A percentile compares a stretch with the other conserved stretches of the same genome.
phyloP scores from a whole-genome alignment of 495 filamentous ascomycete genomes.

The Hyaloscypha hepaticicola region DNA sequence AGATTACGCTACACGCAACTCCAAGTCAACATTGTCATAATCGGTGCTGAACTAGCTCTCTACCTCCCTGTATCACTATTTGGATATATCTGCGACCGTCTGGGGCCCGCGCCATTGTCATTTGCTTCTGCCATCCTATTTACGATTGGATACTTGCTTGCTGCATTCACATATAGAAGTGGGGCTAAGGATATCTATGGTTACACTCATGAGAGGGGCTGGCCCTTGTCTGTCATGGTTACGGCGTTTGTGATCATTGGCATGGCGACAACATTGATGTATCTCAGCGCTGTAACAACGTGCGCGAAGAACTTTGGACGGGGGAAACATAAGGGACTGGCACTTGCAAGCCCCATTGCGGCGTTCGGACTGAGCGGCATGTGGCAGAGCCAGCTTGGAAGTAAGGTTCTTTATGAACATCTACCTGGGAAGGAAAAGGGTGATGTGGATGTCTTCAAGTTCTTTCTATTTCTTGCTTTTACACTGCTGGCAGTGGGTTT shows the following conservation, averaged over 20 bases:
- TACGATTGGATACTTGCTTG: constrained; percentile 77
- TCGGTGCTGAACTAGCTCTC: constrained; percentile 78
- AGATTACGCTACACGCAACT: constrained; percentile 83
- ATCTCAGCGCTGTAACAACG: constrained; percentile 82
- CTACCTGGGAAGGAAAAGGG: constrained; percentile 60
- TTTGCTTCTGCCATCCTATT: constrained; percentile 71
- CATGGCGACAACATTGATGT: constrained; percentile 81
- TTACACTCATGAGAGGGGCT: constrained; percentile 47
- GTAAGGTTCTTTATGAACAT: constrained; percentile 68
- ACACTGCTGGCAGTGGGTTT: constrained; percentile 67
- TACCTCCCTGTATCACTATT: constrained; percentile 88
- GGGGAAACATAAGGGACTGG: constrained; percentile 82
- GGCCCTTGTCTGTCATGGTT: constrained; percentile 81
- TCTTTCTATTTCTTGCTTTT: constrained; percentile 77
- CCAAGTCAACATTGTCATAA: constrained; percentile 85
- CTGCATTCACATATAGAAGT: constrained; percentile 70
- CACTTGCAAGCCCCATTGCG: constrained; percentile 87
- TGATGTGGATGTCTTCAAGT: constrained; percentile 82
- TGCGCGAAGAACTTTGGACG: constrained; percentile 96
- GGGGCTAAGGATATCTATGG: constrained; percentile 42
- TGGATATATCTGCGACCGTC: constrained; percentile 86
- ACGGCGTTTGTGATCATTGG: constrained; percentile 79
- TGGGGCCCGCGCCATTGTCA: constrained; percentile 72
- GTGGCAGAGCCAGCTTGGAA: constrained; percentile 91
- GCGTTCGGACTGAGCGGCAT: constrained; percentile 89